These are phyloP conservation scores for Neocallimastix lanati DNA, from an alignment of 192 early-diverging fungal genomes.

Conservation along the genomic window DNA sequence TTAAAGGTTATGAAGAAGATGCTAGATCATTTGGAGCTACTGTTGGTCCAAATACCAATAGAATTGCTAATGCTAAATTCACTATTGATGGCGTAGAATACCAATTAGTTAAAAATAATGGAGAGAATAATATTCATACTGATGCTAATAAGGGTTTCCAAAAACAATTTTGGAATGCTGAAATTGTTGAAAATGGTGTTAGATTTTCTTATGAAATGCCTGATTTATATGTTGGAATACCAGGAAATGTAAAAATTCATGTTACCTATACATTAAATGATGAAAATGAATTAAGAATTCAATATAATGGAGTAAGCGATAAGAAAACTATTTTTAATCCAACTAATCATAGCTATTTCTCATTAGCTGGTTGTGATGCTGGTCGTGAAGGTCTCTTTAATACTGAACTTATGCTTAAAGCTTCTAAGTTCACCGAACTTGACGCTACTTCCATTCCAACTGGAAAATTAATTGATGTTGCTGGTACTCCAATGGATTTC, in stretches of 20 bases:
- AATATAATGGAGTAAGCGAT: slow-evolving; percentile 4
- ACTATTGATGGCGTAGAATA: slow-evolving; percentile 34
- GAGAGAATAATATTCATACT: slow-evolving; percentile 66
- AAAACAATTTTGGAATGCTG: slow-evolving; percentile 35
- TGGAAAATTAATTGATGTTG: slow-evolving; percentile 28
- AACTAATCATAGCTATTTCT: slow-evolving; percentile 80
- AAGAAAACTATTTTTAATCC: slow-evolving; percentile 47
- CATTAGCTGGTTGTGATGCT: slow-evolving; percentile 46
- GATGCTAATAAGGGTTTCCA: slow-evolving; percentile 52
- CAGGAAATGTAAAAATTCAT: slow-evolving; percentile 36
- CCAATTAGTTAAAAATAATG: slow-evolving; percentile 42
- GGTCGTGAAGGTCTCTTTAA: slow-evolving; percentile 11
- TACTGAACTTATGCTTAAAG: slow-evolving; percentile 24
- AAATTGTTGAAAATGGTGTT: slow-evolving; percentile 20
- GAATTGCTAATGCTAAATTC: slow-evolving; percentile 43
- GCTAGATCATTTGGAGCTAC: slow-evolving; percentile 64
- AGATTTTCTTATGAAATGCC: slow-evolving; percentile 32
- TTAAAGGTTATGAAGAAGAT: slow-evolving; percentile 11
- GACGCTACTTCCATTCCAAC: slow-evolving; percentile 48
- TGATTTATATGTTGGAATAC: slow-evolving; percentile 66
- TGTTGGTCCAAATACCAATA: slow-evolving; percentile 58
- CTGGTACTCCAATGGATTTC: slow-evolving; percentile 28
- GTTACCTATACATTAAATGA: slow-evolving; percentile 30
- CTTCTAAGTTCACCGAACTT: slow-evolving; percentile 30
- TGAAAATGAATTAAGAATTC: background rate